These are phyloP conservation scores for Phlyctochytrium planicorne DNA, from an alignment of 192 early-diverging fungal species.

Conservation along the genomic window DNA sequence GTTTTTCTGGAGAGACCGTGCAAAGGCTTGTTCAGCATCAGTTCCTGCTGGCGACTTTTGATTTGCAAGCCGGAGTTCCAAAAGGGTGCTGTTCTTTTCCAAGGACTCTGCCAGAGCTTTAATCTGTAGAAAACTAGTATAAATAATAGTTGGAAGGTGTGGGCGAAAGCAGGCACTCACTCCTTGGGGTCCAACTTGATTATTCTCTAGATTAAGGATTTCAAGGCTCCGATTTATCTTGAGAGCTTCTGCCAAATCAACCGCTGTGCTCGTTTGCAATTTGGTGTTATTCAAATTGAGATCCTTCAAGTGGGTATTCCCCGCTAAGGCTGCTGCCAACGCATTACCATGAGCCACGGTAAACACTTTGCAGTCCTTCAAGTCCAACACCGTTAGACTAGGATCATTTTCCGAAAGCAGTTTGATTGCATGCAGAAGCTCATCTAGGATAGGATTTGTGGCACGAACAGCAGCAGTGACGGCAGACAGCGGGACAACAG, in stretches of 20 bases:
- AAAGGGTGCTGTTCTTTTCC: constrained; percentile 32
- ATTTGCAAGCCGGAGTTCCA: constrained; percentile 40
- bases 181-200: constrained; percentile 45
- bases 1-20: constrained; percentile 46
- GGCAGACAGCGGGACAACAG: constrained; percentile 30
- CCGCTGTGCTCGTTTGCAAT: constrained; percentile 30
- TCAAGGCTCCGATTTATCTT: constrained; percentile 34
- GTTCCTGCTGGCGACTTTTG: constrained; percentile 45
- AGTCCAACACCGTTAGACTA: constrained; percentile 36
- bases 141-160: constrained; percentile 2
- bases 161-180: constrained; percentile 17
- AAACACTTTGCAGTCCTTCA: constrained; percentile 47
- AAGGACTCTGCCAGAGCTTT: constrained; percentile 46
- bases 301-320: constrained; percentile 42
- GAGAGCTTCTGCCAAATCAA: constrained; percentile 41
- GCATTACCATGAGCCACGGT: constrained; percentile 31
- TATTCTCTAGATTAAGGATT: constrained; percentile 41
- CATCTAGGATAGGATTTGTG: constrained; percentile 54
- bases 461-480: constrained; percentile 40
- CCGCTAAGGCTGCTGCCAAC: constrained; percentile 36
- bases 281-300: constrained; percentile 33
- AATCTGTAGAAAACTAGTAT: constrained; percentile 30
- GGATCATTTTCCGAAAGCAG: constrained; percentile 42
- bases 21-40: constrained; percentile 52
- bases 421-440: constrained; percentile 41